These are phyloP conservation scores for Linderniella brevidens DNA, from an alignment of 257 asterid genomes.

Conservation along the genomic window DNA sequence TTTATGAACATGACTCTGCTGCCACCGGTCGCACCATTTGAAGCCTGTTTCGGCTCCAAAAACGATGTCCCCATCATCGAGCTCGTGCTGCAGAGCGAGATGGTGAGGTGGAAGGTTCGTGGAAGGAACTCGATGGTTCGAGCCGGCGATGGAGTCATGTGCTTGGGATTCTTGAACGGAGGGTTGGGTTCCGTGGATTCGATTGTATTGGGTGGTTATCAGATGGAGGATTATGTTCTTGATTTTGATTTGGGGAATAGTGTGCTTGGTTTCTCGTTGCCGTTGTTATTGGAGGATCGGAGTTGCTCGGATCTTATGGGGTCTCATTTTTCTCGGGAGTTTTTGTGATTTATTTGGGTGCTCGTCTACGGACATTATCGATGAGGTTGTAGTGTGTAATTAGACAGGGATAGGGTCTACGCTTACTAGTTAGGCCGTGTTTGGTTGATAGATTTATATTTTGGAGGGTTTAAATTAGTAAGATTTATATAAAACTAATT, in stretches of 20 bases:
- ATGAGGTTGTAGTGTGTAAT: no score
- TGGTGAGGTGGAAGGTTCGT: constrained; percentile 62
- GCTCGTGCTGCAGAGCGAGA: constrained; percentile 73
- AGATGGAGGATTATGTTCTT: constrained; percentile 55
- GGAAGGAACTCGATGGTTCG: constrained; percentile 56
- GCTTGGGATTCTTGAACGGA: constrained; percentile 78
- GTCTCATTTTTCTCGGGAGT: no score
- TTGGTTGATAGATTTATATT: no score
- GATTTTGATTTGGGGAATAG: constrained; percentile 59
- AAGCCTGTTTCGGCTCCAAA: constrained; percentile 37
- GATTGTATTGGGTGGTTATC: constrained; percentile 61
- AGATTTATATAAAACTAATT: no score
- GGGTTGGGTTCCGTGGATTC: constrained; percentile 32
- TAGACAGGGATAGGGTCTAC: no score
- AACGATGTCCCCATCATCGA: constrained; percentile 39
- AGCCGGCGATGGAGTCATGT: constrained; percentile 46
- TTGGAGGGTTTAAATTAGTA: no score
- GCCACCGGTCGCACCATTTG: constrained; percentile 47
- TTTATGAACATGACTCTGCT: constrained; percentile 31
- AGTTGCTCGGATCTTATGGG: no score
- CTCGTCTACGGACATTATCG: no score
- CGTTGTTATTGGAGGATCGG: neutral
- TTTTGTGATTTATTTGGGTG: no score
- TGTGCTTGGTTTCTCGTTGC: constrained; percentile 62
- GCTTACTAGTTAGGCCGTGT: no score